Evolutionary conservation across 1,284 basidiomycete genomes (phyloP), one percentile per base, ranked within the genome.

Genomic region (Abortiporus biennis): DNA sequence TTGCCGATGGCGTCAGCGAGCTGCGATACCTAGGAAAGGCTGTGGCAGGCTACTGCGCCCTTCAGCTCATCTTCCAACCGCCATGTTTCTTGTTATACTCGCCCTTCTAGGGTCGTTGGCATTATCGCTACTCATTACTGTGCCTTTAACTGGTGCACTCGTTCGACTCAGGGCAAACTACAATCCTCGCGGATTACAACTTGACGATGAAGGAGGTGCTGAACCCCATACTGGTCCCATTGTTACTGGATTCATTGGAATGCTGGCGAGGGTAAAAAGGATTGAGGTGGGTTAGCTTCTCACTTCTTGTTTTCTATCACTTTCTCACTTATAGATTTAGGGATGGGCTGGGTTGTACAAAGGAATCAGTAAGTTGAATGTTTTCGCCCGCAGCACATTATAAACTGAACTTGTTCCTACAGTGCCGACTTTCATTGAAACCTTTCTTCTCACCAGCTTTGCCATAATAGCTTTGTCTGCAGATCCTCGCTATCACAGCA

Each of bases 281-380:
- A 72, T 93, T 12, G 92, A 94, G 70, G 84, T 82, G 33, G 32
- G 69, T 47, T 21, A 20, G 13, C 12, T 17, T 30, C 16, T 29
- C 33, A 42, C 44, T n/a, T n/a, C n/a, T n/a, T n/a, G n/a, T n/a
- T n/a, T n/a, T n/a, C 9, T 29, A n/a, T 29, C n/a, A 29, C 27
- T 29, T 8, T 9, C 9, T n/a, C 9, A 29, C 12, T 9, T 35
- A 35, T 17, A 37, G n/a, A n/a, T n/a, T 17, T 37, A 87, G 80
- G 86, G 91, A 17, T 81, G 74, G 72, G 61, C 70, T 40, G 91
- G 91, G 15, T 61, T 93, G 31, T 92, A 87, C 72, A 94, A 92
- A 63, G 91, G 91, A 38, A 59, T 83, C 37, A 86, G 86, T 88
- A 57, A 41, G 85, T 67, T 12, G 6, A 36, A 13, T 24, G 17